These are phyloP conservation scores for Selenicereus undatus DNA, from an alignment of 148 eudicot species.

Conservation along the genomic window DNA sequence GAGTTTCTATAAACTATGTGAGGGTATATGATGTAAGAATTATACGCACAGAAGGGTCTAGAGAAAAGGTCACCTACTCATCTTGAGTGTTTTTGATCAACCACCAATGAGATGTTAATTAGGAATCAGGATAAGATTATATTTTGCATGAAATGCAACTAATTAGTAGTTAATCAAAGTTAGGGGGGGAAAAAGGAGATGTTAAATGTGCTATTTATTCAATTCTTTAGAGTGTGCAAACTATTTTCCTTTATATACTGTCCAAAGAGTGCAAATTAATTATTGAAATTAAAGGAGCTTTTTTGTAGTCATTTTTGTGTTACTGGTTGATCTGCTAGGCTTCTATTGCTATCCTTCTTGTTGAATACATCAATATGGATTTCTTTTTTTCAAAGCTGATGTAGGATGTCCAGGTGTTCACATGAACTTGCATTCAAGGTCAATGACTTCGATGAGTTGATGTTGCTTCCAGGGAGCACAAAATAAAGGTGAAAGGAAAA, in stretches of 20 bases:
- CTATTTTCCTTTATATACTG: too few relatives aligned
- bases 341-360: not conserved
- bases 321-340: not conserved
- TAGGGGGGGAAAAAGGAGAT: not conserved
- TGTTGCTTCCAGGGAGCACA: not conserved
- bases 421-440: not conserved
- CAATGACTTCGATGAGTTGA: not conserved
- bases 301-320: not conserved
- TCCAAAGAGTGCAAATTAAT: not conserved
- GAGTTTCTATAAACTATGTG: not conserved
- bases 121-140: conserved; percentile 25
- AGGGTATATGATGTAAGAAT: not conserved
- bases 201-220: not conserved
- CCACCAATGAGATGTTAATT: conserved; percentile 23
- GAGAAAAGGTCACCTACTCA: conserved; percentile 25
- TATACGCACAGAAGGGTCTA: conserved; percentile 14
- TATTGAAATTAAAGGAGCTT: not conserved
- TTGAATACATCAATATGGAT: not conserved
- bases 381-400: not conserved
- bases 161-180: not conserved
- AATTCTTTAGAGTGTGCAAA: not conserved
- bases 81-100: conserved; percentile 30
- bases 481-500: not conserved
- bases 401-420: not conserved
- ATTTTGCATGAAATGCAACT: conserved; percentile 1